These are phyloP conservation scores for Cladorrhinum sp. DNA, from an alignment of 2,329 filamentous ascomycete species.

Conservation along the genomic window DNA sequence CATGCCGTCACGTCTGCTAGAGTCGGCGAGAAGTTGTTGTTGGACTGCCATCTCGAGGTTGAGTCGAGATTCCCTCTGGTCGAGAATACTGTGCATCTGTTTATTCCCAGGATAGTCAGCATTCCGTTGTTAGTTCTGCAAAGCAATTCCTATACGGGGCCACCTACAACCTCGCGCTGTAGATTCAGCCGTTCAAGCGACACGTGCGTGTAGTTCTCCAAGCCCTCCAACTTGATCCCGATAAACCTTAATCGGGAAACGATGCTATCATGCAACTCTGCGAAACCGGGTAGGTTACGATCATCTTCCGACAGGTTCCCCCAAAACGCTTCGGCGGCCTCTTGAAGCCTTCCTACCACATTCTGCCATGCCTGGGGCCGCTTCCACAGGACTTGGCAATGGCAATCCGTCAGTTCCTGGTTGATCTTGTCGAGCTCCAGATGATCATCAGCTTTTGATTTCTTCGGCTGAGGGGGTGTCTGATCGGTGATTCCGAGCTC, in stretches of 20 bases:
- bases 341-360: conserved; percentile 25
- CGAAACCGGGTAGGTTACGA: neutral
- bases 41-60: conserved; percentile 32
- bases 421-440: conserved; percentile 33
- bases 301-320: neutral
- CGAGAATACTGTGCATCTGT: conserved; percentile 36
- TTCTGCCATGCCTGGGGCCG: conserved; percentile 33
- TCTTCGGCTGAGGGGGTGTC: too few relatives aligned
- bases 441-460: too few relatives aligned
- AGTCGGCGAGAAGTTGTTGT: conserved; percentile 24
- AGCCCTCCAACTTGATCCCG: conserved; percentile 33
- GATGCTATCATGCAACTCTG: conserved; percentile 29
- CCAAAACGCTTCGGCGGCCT: conserved; percentile 24
- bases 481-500: too few relatives aligned
- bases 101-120: too few relatives aligned
- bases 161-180: conserved; percentile 34
- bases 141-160: too few relatives aligned
- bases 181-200: conserved; percentile 36
- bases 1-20: conserved; percentile 20
- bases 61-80: conserved; percentile 35
- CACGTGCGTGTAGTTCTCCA: conserved; percentile 36
- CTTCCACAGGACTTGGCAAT: conserved; percentile 35
- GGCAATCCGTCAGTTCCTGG: conserved; percentile 31
- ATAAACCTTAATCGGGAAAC: conserved; percentile 33
- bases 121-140: too few relatives aligned